Evolutionary conservation across 2,329 filamentous ascomycete species (phyloP), one percentile per base, ranked within the genome.

Genomic region (Dothistroma septosporum): DNA sequence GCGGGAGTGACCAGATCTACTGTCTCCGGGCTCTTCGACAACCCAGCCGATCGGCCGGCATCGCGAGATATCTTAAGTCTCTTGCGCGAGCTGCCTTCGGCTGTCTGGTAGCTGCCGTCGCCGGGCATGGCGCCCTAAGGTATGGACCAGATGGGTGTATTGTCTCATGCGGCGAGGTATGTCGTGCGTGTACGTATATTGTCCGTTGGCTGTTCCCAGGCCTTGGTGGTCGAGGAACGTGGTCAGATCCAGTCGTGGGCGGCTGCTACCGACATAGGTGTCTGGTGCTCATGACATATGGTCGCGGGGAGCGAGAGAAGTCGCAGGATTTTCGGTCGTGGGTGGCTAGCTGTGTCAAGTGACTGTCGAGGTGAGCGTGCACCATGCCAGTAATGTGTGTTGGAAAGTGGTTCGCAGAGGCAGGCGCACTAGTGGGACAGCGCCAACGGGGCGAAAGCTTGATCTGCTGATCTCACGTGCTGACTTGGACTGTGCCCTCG

Each of bases 41-140:
- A 22, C 35, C 53, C 49, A 55, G 59, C 61, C 35, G 61, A 56
- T 16, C 61, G 61, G 58, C 60, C 50, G 53, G 53, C 61, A 46
- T 57, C 61, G 32, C 61, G 65, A 16, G 64, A 66, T 22, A 61
- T 67, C 65, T 64, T 67, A 60, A 65, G 59, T 49, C 66, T 62
- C 59, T 68, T 68, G 47, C 66, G 66, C 53, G 66, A 64, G 41
- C 63, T 61, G 53, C 65, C 64, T 21, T 67, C 65, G 4, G 60
- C 57, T 16, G 57, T 61, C 16, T 56, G 49, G 37, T 61, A 59
- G 35, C 57, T 49, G 41, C 58, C 61, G 55, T 65, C 62, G 61
- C 53, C 54, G 21, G 61, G 57, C 60, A 59, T 67, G 19, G 46
- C 52, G 56, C 53, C 33, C 32, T 57, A 11, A 24, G 16, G 7